A percentile compares a stretch with the other conserved stretches of the same genome.
These are phyloP conservation scores for Wallacemonas collosoma DNA, from an alignment of 208 protist genomes.

Conservation along the genomic window DNA sequence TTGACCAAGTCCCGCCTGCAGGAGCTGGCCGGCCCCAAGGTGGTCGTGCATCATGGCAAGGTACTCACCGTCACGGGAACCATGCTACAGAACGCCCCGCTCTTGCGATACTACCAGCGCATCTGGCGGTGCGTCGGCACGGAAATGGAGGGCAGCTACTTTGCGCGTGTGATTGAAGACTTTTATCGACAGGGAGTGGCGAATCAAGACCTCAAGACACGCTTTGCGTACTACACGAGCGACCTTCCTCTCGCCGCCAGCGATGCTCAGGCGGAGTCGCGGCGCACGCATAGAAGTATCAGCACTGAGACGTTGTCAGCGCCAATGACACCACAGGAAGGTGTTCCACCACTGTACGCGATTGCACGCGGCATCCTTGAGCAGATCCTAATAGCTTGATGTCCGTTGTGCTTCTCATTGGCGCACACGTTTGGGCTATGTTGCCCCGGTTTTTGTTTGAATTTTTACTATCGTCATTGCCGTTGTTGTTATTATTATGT, in stretches of 20 bases:
- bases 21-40: slow-evolving; percentile 53
- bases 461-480: too few species aligned
- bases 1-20: slow-evolving; percentile 51
- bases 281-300: slow-evolving; percentile 20
- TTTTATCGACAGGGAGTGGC: slow-evolving; percentile 82
- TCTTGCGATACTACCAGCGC: slow-evolving; percentile 83
- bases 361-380: slow-evolving; percentile 84
- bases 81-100: slow-evolving; percentile 83
- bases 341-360: slow-evolving; percentile 85
- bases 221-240: slow-evolving; percentile 90
- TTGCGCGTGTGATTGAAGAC: slow-evolving; percentile 83
- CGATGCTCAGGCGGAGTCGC: slow-evolving; percentile 49
- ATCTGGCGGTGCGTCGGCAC: slow-evolving; percentile 84
- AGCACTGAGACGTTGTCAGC: slow-evolving; percentile 56
- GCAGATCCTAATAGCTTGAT: slow-evolving; percentile 42
- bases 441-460: too few species aligned
- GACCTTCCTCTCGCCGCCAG: slow-evolving; percentile 75
- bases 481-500: too few species aligned
- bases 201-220: slow-evolving; percentile 52
- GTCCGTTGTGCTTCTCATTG: too few species aligned
- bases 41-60: slow-evolving; percentile 69
- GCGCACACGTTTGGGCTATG: too few species aligned
- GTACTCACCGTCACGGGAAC: slow-evolving; percentile 86
- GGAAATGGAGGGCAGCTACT: slow-evolving; percentile 92
- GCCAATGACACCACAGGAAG: slow-evolving; percentile 76